Evolutionary conservation across 345 rosid genomes (phyloP), one percentile per base, ranked within the genome.

Genomic region (Populus deltoides): DNA sequence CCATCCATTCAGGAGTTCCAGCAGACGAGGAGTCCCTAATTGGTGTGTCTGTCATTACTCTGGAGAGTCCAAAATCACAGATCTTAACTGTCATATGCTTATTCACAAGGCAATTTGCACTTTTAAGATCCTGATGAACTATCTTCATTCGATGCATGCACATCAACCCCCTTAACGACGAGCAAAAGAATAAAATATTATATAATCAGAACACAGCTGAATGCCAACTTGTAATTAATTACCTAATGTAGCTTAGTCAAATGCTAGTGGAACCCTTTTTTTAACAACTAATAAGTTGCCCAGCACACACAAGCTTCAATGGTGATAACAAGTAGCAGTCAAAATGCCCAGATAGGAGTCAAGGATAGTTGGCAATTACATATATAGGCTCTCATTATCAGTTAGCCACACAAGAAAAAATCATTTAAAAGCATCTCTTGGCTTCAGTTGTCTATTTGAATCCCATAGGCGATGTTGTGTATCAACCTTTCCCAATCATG

Each of bases 1-100:
- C 98, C 99, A 97, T 97, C 99, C 99, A 97, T 84, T 94, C 98
- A 16, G 97, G 99, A 35, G 99, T 94, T 85, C 99, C 99, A 31
- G 98, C 98, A 66, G 94, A 94, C 47, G 97, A 89, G 31, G 92
- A 80, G 81, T 91, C 97, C 83, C 88, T 89, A 85, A 97, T 90
- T 73, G 93, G 86, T 17, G 78, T 74, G 25, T 89, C 90, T 13
- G 87, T 87, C 95, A 92, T 90, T 75, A 90, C 89, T 81, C 97
- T 94, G 16, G 99, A 94, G 13, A 97, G 94, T 78, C 99, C 99
- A 81, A 97, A 97, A 87, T 97, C 99, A 77, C 98, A 97, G 53
- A 97, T 88, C 90, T 97, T 97, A n/a, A 91, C 97, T 36, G 93
- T 86, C 88, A 86, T 90, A 69, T 97, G 95, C 88, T 87, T 97